Base-by-base conservation (phyloP, 164 flowering plant species). In the Warburgia ugandensis region DNA sequence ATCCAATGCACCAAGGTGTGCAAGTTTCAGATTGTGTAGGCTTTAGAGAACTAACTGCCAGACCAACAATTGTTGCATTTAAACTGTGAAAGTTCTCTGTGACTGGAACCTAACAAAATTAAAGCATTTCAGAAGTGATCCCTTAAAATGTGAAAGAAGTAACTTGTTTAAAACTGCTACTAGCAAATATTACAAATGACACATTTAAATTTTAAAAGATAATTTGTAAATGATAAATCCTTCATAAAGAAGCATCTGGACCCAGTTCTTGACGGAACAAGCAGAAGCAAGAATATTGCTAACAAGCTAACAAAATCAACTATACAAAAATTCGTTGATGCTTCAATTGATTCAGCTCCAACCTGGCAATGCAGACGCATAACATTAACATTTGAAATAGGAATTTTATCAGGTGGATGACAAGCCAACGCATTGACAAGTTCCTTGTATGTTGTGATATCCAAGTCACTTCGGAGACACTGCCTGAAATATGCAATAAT, bases 61-160 rank as follows among this genome's bases (percentile, higher is more conserved):
- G 70, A 52, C 96, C 96, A 64, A 88, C 94, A 60, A 92, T 80
- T 33, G 80, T 68, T 36, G 87, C 95, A 75, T 92, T 92, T 78
- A 88, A 71, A 54, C 95, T 81, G 66, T 72, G 73, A 59, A 79
- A 74, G 45, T 68, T 47, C 67, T 88, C 96, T 62, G 74, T 61
- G 43, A 57, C 62, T 9, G 94, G 78, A 46, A 88, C 84, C 96
- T 87, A n/a, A n/a, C n/a, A n/a, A n/a, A n/a, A n/a, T n/a, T n/a
- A n/a, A n/a, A n/a, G n/a, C n/a, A n/a, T n/a, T n/a, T n/a, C n/a
- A n/a, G n/a, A n/a, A n/a, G n/a, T n/a, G n/a, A n/a, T n/a, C n/a
- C n/a, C n/a, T n/a, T n/a, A n/a, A n/a, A n/a, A n/a, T n/a, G n/a
- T n/a, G n/a, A n/a, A n/a, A n/a, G n/a, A n/a, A n/a, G n/a, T n/a